These are phyloP conservation scores for Xylariaceae sp. DNA, from an alignment of 2,329 filamentous ascomycete species.

Conservation along the genomic window DNA sequence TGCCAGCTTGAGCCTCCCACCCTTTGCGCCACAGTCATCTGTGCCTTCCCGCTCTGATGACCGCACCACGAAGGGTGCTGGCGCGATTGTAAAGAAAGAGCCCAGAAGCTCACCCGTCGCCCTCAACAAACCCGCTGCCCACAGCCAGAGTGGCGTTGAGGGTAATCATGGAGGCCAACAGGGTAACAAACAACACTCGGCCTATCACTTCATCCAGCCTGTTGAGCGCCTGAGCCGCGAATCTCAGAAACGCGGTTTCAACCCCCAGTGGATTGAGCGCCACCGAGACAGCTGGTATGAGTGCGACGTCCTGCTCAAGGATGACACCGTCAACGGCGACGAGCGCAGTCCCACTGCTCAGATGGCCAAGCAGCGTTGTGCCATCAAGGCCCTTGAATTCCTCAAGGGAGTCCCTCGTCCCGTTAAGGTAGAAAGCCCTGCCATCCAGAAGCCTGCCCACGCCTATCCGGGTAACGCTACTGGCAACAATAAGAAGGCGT, in stretches of 20 bases:
- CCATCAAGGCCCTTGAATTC: constrained; percentile 14
- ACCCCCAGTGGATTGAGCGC: constrained; percentile 23
- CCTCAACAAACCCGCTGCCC: not conserved
- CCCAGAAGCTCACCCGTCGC: constrained; percentile 1
- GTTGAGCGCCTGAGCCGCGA: constrained; percentile 17
- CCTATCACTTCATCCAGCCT: not conserved
- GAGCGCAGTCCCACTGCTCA: constrained; percentile 5
- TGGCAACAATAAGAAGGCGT: too few species aligned
- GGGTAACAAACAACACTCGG: not conserved
- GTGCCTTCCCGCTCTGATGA: too few species aligned
- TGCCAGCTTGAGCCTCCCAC: too few species aligned
- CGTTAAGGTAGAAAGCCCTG: too few species aligned
- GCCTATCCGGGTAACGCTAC: too few species aligned
- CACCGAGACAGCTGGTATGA: constrained; percentile 7
- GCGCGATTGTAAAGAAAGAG: constrained; percentile 4
- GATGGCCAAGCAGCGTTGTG: constrained; percentile 24
- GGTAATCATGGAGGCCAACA: not conserved
- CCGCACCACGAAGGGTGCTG: too few species aligned
- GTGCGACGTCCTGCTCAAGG: constrained; percentile 21
- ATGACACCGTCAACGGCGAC: constrained; percentile 12
- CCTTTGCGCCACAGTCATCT: too few species aligned
- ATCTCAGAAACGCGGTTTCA: constrained; percentile 28
- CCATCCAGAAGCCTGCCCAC: too few species aligned
- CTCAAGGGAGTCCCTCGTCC: not conserved
- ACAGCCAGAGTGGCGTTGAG: not conserved